Evolutionary conservation across 257 asterid genomes (phyloP), one percentile per base, ranked within the genome.

Genomic region (Hygrophila difformis): DNA sequence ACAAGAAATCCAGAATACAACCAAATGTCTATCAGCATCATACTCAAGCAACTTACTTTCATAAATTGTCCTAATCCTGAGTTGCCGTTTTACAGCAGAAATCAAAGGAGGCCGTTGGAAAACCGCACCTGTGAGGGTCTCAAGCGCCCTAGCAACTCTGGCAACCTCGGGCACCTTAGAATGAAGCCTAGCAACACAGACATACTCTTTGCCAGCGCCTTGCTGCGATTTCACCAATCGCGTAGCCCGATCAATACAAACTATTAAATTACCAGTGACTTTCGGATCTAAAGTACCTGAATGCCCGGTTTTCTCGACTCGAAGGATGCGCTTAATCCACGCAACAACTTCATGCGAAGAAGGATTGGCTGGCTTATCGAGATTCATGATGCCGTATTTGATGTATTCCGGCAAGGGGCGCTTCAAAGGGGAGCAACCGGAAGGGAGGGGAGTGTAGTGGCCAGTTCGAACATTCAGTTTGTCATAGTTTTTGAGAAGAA

Each of bases 271-370:
- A 9, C 95, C 95, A 6, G 95, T 84, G 31, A 84, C 95, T 35
- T 84, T 84, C 0, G 95, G 95, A 44, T 84, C 95, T 2, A 84
- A 58, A 1, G 95, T 84, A 2, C 95, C 95, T 11, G 86, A 75
- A 46, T 84, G 95, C 10, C 95, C 95, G 1, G 95, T 84, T 52
- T 84, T 84, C 57, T 84, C 95, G 6, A 73, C 85, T 8, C 82
- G 74, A 23, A 84, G 66, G 38, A 84, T 84, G 54, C 95, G 70
- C 63, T 80, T 84, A 35, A 80, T 72, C 95, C 95, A 84, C 0
- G 95, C 95, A 1, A 84, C 95, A 5, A 84, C 95, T 43, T 84
- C 95, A 34, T 84, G 95, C 2, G 95, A 84, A 3, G 95, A 84
- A 1, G 95, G 95, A 18, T 84, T 84, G 0, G 93, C 73, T 1